Evolutionary conservation across 805 yeast genomes (phyloP), one percentile per base, ranked within the genome.

Genomic region (Nadsonia fulvescens): DNA sequence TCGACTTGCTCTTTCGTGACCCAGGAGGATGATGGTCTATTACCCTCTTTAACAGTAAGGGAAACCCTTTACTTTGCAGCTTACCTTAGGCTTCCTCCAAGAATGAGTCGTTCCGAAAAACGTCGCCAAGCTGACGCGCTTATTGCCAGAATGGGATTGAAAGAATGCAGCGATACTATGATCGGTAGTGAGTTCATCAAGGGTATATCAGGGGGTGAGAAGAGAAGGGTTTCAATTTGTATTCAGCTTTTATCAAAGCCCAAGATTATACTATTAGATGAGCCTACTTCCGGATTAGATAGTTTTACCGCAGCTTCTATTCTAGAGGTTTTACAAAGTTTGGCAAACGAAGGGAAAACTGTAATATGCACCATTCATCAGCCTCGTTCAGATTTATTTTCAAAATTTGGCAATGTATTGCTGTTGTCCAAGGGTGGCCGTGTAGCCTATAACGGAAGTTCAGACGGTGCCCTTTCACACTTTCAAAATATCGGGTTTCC

Each of bases 221-320:
- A 76, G 43, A 60, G 93, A 39, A 58, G 93, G 37, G 73, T 81
- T 0, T 71, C 86, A 0, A 77, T 81, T 46, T 86, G 83, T 2
- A 63, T 77, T 22, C 92, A 79, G 43, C 51, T 81, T 18, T 51
- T 81, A 20, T 68, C 71, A 32, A 68, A 68, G 30, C 86, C 91
- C 0, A 68, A 69, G 30, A 58, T 81, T 19, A 44, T 81, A 18
- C 58, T 81, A 25, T 47, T 81, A 13, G 93, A 81, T 47, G 93
- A 81, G 42, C 93, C 93, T 2, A 81, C 93, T 1, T 76, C 91
- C 4, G 93, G 93, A 0, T 56, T 81, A 14, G 93, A 81, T 42
- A 66, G 83, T 8, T 66, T 76, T 31, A 77, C 89, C 0, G 75
- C 92, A 0, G 58, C 65, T 1, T 63, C 77, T 3, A 73, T 79